Conservation (phyloP, 2,329 filamentous ascomycete genomes). For the Calonectria ilicicola region DNA sequence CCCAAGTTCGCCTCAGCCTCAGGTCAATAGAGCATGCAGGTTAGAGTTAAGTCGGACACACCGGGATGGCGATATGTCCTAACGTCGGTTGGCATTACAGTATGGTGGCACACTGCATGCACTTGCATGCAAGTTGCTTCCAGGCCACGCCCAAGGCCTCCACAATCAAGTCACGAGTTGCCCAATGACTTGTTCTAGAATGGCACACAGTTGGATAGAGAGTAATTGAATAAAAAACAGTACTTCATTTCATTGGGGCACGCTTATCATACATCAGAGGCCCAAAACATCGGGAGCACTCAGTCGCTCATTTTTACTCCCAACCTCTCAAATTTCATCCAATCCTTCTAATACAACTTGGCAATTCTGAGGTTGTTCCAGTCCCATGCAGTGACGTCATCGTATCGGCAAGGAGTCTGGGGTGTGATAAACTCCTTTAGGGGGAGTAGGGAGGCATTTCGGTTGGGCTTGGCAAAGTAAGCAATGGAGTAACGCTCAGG, state of each 20-base stretch:
- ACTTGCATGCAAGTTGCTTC: not conserved
- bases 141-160: not conserved
- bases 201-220: not conserved
- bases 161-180: not conserved
- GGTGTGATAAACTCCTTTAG: constrained; percentile 45
- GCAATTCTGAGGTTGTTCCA: constrained; percentile 45
- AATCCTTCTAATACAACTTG: constrained; percentile 30
- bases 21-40: too few species aligned
- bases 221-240: not conserved
- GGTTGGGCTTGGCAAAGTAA: constrained; percentile 48
- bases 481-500: constrained; percentile 43
- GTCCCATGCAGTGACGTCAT: constrained; percentile 49
- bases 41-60: not conserved
- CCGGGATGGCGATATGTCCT: not conserved
- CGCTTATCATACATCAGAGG: not conserved
- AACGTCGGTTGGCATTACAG: not conserved
- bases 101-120: not conserved
- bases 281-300: not conserved
- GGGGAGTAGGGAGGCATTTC: constrained; percentile 43
- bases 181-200: not conserved
- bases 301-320: not conserved
- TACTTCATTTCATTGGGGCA: not conserved
- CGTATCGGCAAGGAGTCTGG: constrained; percentile 40
- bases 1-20: not conserved
- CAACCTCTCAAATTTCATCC: not conserved